Evolutionary conservation across 441 rosid species (phyloP).

Genomic region (Francoa sonchifolia): DNA sequence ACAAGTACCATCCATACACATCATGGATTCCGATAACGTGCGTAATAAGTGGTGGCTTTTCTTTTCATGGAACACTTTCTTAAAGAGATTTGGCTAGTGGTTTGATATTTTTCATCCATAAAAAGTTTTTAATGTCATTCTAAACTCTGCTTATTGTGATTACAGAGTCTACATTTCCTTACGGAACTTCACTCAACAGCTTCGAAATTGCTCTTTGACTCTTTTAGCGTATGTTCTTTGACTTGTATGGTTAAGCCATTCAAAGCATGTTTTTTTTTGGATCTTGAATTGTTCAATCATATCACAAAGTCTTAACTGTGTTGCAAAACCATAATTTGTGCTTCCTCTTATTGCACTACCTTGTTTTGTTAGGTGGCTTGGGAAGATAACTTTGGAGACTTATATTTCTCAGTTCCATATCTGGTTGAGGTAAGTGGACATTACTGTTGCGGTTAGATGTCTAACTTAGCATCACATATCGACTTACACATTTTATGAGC

Average conservation of each 20-base stretch:
- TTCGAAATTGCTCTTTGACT: constrained; percentile 57
- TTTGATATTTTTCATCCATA: constrained; percentile 14
- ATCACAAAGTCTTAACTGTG: too few relatives aligned
- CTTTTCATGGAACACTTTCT: constrained; percentile 20
- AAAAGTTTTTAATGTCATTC: too few relatives aligned
- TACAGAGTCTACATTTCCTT: constrained; percentile 89
- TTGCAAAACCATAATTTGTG: too few relatives aligned
- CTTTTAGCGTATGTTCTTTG: constrained; percentile 59
- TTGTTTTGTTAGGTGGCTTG: constrained; percentile 71
- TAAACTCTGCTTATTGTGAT: too few relatives aligned
- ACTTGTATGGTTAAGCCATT: too few relatives aligned
- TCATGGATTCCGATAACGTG: constrained; percentile 99
- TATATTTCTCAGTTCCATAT: constrained; percentile 96
- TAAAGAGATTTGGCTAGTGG: too few relatives aligned
- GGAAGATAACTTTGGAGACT: constrained; percentile 92
- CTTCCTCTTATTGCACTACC: constrained; percentile 9
- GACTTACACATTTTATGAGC: constrained; percentile 81
- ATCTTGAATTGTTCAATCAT: too few relatives aligned
- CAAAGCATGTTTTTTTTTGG: too few relatives aligned
- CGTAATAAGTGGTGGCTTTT: constrained; percentile 16
- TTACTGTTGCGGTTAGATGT: too few relatives aligned
- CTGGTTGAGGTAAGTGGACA: constrained; percentile 99
- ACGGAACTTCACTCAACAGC: constrained; percentile 80
- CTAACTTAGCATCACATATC: too few relatives aligned
- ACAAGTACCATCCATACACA: constrained; percentile 93